Evolutionary conservation across 192 early-diverging fungal species (phyloP), one percentile per base, ranked within the genome.

Genomic region (Podila horticola): DNA sequence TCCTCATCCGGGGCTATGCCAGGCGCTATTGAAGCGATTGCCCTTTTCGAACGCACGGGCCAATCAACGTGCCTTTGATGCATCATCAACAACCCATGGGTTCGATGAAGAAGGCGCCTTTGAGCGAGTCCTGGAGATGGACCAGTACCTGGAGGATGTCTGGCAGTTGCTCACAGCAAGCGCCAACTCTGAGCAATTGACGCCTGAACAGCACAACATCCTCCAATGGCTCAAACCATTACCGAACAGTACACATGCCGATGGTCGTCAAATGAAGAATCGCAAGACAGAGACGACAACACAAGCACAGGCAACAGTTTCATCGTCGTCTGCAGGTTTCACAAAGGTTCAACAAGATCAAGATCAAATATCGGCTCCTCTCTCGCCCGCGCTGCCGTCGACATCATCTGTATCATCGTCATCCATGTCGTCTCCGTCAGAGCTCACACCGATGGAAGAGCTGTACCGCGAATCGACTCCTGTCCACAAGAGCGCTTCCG

Each of bases 51-150:
- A 63, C 10, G 77, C 63, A 31, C 72, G 72, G 22, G 77, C 77
- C 62, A 81, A 81, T 36, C 77, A 81, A 55, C 77, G 77, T 19
- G 77, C 77, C 0, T 81, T 81, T 55, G 67, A 81, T 73, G 77
- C 77, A n/a, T 81, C 77, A 0, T 63, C 77, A 3, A 81, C 77
- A 1, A 81, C 77, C 4, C 77, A 81, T 62, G 77, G 77, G 22
- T 81, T 81, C 45, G 19, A 81, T 31, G 66, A 81, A 50, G 71
- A 73, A 55, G 77, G 77, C 3, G 77, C 77, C 10, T 81, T 69
- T 51, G 77, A 81, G 49, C 51, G 77, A 22, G 29, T 81, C 28
- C 48, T 73, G 19, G 77, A 81, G 29, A 24, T 81, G 61, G 72
- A 72, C 49, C 71, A 81, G 49, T 81, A 72, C 34, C 58, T 81